phyloP scores from a whole-genome alignment of 371 early-diverging fungal species.

The Batkoa obscura region DNA sequence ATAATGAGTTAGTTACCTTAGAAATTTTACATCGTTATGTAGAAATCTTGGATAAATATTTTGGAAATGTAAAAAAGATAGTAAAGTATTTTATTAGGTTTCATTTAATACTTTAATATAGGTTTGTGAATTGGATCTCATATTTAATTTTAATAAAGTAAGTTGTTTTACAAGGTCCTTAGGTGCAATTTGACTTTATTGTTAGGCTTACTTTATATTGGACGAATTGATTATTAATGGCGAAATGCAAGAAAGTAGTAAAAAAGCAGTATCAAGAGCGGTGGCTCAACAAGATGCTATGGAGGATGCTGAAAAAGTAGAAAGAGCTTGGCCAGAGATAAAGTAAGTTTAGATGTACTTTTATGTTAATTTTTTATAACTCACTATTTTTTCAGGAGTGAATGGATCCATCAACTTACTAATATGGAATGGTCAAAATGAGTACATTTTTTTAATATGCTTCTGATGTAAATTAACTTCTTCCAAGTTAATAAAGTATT shows the following conservation, averaged over 20 bases:
- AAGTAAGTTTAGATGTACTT: neutral
- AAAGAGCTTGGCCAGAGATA: neutral
- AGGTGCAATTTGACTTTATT: neutral
- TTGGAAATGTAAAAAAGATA: slow-evolving; percentile 60
- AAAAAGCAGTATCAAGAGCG: slow-evolving; percentile 50
- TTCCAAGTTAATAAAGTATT: too few relatives aligned
- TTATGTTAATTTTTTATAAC: neutral
- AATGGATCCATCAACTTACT: too few relatives aligned
- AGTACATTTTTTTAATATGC: too few relatives aligned
- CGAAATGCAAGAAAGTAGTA: slow-evolving; percentile 66
- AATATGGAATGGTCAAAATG: too few relatives aligned
- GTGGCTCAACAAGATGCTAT: slow-evolving; percentile 54
- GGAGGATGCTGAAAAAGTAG: slow-evolving; percentile 35
- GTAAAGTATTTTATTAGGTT: neutral
- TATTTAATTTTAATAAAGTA: slow-evolving; percentile 73
- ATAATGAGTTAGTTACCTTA: slow-evolving; percentile 82
- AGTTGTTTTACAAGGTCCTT: neutral
- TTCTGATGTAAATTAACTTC: too few relatives aligned
- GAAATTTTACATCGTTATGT: slow-evolving; percentile 96
- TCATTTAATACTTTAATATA: slow-evolving; percentile 10
- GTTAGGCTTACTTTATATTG: neutral
- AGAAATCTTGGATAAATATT: slow-evolving; percentile 89
- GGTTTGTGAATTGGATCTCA: slow-evolving; percentile 78
- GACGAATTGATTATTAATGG: slow-evolving; percentile 71
- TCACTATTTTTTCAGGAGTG: too few relatives aligned